Percentiles rank a stretch among this genome's conserved stretches.
These are phyloP conservation scores for Apodospora peruviana DNA, from an alignment of 495 filamentous ascomycete species.

Conservation along the genomic window DNA sequence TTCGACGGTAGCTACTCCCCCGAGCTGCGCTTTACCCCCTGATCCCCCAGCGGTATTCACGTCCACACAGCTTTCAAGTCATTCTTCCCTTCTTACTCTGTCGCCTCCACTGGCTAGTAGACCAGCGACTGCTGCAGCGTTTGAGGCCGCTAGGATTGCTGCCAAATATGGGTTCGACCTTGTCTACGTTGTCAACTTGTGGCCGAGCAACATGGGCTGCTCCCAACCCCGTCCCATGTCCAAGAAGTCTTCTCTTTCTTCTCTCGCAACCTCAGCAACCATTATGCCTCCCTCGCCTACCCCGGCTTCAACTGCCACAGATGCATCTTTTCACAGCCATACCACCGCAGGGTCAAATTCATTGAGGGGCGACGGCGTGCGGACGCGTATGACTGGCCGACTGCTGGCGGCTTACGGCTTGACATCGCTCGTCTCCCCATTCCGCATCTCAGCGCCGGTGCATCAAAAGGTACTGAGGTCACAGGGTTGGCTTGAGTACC, in stretches of 20 bases:
- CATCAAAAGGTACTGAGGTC: constrained; percentile 31
- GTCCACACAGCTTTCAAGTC: neutral
- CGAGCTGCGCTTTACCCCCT: constrained; percentile 13
- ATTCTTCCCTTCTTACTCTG: constrained; percentile 13
- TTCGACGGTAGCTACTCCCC: constrained; percentile 2
- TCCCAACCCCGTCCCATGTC: constrained; percentile 1
- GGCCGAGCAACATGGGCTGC: constrained; percentile 27
- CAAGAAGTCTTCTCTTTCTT: constrained; percentile 7
- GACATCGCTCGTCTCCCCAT: constrained; percentile 27
- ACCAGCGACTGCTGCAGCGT: constrained; percentile 29
- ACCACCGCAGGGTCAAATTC: neutral
- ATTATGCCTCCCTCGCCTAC: neutral
- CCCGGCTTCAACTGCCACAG: neutral
- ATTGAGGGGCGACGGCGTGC: no score
- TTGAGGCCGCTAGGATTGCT: constrained; percentile 37
- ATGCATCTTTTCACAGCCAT: neutral
- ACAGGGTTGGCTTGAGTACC: constrained; percentile 36
- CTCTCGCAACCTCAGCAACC: constrained; percentile 1
- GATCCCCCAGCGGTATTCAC: constrained; percentile 4
- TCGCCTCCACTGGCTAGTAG: constrained; percentile 22
- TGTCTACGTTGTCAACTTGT: constrained; percentile 39
- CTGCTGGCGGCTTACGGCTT: constrained; percentile 37
- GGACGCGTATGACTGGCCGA: constrained; percentile 29
- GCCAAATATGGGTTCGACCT: constrained; percentile 35
- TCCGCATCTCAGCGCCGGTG: constrained; percentile 31